Evolutionary conservation across 2,329 filamentous ascomycete genomes (phyloP).

Genomic region (Aspergillus glaucus): DNA sequence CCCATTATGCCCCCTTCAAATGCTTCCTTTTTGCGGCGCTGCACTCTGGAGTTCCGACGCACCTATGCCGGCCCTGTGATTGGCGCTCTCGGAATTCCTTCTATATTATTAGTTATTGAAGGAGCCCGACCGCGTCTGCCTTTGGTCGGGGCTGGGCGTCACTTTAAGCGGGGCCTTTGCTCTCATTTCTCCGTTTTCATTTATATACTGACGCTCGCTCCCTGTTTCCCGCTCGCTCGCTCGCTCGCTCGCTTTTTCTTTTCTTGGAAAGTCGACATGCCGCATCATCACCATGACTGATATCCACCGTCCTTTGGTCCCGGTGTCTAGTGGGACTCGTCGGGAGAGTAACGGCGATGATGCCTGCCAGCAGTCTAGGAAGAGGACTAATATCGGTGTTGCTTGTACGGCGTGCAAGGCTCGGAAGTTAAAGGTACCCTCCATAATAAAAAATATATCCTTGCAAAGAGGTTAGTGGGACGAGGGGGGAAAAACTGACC

Average conservation of each 20-base stretch:
- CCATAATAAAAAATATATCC: no score
- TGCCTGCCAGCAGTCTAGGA: neutral
- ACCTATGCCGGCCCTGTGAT: neutral
- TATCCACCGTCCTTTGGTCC: constrained; percentile 10
- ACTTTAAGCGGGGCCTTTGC: neutral
- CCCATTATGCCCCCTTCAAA: no score
- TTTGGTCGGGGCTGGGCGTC: neutral
- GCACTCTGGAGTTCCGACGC: neutral
- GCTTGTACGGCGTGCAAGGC: constrained; percentile 19
- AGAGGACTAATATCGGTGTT: constrained; percentile 19
- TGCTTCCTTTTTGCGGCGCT: neutral
- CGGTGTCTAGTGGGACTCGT: constrained; percentile 8
- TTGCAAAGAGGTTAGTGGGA: neutral
- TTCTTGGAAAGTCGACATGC: neutral
- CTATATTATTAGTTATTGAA: no score
- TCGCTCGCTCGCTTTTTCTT: neutral
- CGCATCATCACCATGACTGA: neutral
- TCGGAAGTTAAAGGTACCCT: constrained; percentile 21
- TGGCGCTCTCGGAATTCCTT: neutral
- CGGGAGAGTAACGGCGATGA: constrained; percentile 7
- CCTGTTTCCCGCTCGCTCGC: neutral
- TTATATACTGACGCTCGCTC: neutral
- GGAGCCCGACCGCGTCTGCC: no score
- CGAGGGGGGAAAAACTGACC: neutral
- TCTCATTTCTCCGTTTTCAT: neutral